These are phyloP conservation scores for Coprinopsis sp. DNA, from an alignment of 768 basidiomycete species.

Conservation along the genomic window DNA sequence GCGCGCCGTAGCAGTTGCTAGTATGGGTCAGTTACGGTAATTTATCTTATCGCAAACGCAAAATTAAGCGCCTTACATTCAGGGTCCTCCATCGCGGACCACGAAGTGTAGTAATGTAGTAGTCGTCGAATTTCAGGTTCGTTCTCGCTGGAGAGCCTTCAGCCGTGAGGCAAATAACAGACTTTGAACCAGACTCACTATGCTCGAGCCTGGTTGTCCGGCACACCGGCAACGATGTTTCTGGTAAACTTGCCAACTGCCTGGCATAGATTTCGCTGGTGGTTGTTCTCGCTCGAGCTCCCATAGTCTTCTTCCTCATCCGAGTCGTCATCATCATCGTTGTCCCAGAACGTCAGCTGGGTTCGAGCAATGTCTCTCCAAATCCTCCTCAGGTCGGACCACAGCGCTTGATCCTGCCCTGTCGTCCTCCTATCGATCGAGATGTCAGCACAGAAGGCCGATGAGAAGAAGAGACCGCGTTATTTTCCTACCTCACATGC, in stretches of 20 bases:
- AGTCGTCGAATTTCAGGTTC: slow-evolving; percentile 67
- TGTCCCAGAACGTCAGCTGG: slow-evolving; percentile 50
- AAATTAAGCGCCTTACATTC: slow-evolving; percentile 39
- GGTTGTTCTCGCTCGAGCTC: slow-evolving; percentile 26
- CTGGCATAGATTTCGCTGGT: slow-evolving; percentile 38
- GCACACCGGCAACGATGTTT: slow-evolving; percentile 75
- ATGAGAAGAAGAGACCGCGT: slow-evolving; percentile 1
- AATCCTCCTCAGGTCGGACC: slow-evolving; percentile 48
- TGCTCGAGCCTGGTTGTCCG: slow-evolving; percentile 64
- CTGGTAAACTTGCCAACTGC: slow-evolving; percentile 73
- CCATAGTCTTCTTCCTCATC: slow-evolving; percentile 30
- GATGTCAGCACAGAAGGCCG: not conserved
- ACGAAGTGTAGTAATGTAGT: slow-evolving; percentile 73
- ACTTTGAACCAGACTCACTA: slow-evolving; percentile 48
- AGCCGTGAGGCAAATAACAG: slow-evolving; percentile 4
- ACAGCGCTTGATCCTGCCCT: slow-evolving; percentile 43
- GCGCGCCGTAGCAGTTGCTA: slow-evolving; percentile 61
- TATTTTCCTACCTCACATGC: slow-evolving; percentile 36
- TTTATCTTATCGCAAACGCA: not conserved
- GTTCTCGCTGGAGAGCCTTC: slow-evolving; percentile 44
- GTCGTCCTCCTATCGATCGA: slow-evolving; percentile 25
- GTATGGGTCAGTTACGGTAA: slow-evolving; percentile 6
- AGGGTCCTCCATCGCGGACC: slow-evolving; percentile 58
- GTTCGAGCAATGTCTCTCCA: slow-evolving; percentile 51
- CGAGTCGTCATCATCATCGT: slow-evolving; percentile 41